phyloP scores from a whole-genome alignment of 1,284 basidiomycete genomes.

The Cryptococcus sp. region DNA sequence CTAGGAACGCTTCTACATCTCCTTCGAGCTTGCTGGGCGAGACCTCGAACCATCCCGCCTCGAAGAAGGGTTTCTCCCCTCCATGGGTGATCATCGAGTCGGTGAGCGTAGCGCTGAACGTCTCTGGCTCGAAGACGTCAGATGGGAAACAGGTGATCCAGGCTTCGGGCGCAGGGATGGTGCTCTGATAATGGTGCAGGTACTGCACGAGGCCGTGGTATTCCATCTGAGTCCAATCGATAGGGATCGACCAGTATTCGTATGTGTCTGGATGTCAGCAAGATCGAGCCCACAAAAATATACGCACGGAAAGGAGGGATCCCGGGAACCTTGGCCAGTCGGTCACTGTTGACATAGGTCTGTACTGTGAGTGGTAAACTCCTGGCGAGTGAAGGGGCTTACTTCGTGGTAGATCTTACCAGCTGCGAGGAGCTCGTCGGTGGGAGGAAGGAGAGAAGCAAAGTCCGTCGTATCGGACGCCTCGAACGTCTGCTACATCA shows the following conservation, averaged over 20 bases:
- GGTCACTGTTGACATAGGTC: too few relatives aligned
- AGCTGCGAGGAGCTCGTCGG: too few relatives aligned
- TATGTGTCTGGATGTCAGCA: constrained; percentile 9
- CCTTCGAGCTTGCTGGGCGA: constrained; percentile 4
- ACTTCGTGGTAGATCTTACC: too few relatives aligned
- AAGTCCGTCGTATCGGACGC: too few relatives aligned
- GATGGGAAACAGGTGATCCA: constrained; percentile 14
- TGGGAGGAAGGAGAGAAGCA: too few relatives aligned
- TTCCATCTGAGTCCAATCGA: constrained; percentile 5
- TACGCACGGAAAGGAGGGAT: constrained; percentile 13
- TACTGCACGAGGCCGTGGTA: constrained; percentile 9
- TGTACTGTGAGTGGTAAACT: too few relatives aligned
- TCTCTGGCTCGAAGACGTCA: constrained; percentile 11
- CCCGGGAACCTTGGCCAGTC: constrained; percentile 10
- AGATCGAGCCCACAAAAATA: background rate
- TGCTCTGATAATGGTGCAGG: too few relatives aligned
- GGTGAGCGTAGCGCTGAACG: constrained; percentile 2
- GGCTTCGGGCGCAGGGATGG: background rate
- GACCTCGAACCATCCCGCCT: constrained; percentile 11
- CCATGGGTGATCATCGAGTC: constrained; percentile 3
- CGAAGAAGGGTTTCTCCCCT: constrained; percentile 9
- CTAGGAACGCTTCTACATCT: constrained; percentile 14
- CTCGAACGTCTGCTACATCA: too few relatives aligned
- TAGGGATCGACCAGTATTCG: constrained; percentile 11
- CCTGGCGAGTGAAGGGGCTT: too few relatives aligned